These are phyloP conservation scores for Bathelium albidoporum DNA, from an alignment of 495 filamentous ascomycete species.

Conservation along the genomic window DNA sequence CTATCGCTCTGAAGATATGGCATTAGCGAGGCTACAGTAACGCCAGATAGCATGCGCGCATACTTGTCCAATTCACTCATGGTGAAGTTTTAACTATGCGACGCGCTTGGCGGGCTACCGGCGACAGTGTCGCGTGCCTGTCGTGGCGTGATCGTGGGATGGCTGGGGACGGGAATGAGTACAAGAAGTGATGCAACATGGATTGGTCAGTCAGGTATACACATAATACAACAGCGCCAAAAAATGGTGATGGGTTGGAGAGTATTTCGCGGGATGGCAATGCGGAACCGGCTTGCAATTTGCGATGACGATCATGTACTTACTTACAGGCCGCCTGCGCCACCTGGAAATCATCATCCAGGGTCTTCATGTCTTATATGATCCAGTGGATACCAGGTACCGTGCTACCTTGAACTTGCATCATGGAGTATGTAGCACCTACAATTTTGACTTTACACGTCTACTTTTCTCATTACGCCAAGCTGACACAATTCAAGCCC, in stretches of 20 bases:
- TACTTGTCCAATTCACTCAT: constrained; percentile 90
- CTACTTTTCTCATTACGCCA: no score
- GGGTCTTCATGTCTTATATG: not conserved
- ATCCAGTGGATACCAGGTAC: not conserved
- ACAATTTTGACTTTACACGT: no score
- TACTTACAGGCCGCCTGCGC: not conserved
- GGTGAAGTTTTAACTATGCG: constrained; percentile 18
- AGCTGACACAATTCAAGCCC: no score
- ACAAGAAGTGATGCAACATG: not conserved
- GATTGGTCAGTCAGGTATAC: not conserved
- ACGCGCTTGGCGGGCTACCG: not conserved
- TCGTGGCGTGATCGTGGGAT: not conserved
- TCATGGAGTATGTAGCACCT: no score
- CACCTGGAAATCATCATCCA: not conserved
- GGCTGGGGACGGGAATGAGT: no score
- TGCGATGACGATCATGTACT: not conserved
- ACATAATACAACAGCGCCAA: no score
- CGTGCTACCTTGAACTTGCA: not conserved
- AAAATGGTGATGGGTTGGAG: not conserved
- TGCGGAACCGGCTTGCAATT: not conserved
- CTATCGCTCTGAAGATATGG: constrained; percentile 62
- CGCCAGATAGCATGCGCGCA: constrained; percentile 10
- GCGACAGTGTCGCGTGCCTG: not conserved
- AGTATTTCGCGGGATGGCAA: not conserved
- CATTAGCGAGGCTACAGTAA: constrained; percentile 5